Conservation (phyloP, 306 rosid genomes). For the Ochetophila trinervis region DNA sequence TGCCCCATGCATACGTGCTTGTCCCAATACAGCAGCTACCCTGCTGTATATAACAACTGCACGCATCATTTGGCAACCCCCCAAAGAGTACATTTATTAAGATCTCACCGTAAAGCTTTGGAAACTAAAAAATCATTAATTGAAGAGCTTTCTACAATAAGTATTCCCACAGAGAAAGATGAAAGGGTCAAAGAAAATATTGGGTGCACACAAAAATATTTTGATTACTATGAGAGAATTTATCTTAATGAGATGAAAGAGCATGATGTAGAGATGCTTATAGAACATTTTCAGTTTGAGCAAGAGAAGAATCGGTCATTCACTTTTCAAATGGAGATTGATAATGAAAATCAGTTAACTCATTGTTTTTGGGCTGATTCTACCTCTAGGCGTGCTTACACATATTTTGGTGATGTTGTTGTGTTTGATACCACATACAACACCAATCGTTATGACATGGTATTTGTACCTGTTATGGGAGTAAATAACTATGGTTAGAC, state of each 20-base stretch:
- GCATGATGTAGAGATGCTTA: not conserved
- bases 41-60: too few species aligned
- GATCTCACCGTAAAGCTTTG: not conserved
- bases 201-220: not conserved
- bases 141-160: not conserved
- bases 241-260: not conserved
- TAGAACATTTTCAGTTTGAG: not conserved
- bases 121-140: not conserved
- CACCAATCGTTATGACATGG: not conserved
- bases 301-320: not conserved
- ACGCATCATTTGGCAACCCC: too few species aligned
- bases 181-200: not conserved
- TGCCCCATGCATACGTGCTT: too few species aligned
- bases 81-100: not conserved
- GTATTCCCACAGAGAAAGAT: not conserved
- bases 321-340: not conserved
- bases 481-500: not conserved
- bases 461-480: not conserved
- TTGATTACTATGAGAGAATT: not conserved
- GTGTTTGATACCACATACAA: not conserved
- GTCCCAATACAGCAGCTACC: too few species aligned
- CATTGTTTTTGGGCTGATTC: slow-evolving; percentile 5
- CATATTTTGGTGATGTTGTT: not conserved
- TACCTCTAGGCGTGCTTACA: too few species aligned
- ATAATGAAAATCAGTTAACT: not conserved